phyloP scores from a whole-genome alignment of 768 basidiomycete genomes.

The Gloeostereum incarnatum region DNA sequence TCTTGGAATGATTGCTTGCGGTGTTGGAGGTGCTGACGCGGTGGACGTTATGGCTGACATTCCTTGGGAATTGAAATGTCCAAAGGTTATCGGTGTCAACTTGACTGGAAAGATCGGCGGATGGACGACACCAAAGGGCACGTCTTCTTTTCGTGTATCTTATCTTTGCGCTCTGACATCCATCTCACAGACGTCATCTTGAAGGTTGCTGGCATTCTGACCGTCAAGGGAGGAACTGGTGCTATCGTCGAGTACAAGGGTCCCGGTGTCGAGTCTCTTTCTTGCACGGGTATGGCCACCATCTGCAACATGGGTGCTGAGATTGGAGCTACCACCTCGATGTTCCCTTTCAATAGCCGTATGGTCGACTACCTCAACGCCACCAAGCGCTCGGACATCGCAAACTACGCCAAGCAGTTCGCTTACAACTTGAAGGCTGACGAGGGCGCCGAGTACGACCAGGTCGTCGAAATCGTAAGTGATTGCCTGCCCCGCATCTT shows the following conservation, averaged over 20 bases:
- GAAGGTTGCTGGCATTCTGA: slow-evolving; percentile 97
- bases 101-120: slow-evolving; percentile 91
- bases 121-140: slow-evolving; percentile 97
- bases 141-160: slow-evolving; percentile 8
- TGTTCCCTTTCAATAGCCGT: slow-evolving; percentile 97
- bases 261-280: slow-evolving; percentile 90
- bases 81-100: slow-evolving; percentile 98
- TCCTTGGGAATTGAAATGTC: slow-evolving; percentile 99
- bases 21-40: slow-evolving; percentile 98
- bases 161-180: slow-evolving; percentile 6
- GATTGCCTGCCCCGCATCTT: neutral
- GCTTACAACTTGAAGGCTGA: slow-evolving; percentile 87
- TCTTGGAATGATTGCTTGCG: slow-evolving; percentile 98
- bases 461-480: slow-evolving; percentile 83
- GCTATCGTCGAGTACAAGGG: slow-evolving; percentile 98
- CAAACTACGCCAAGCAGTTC: slow-evolving; percentile 83
- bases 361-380: slow-evolving; percentile 92
- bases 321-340: slow-evolving; percentile 96
- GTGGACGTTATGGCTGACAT: slow-evolving; percentile 98
- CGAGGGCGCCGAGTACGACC: slow-evolving; percentile 85
- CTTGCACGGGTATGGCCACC: slow-evolving; percentile 98
- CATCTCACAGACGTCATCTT: slow-evolving; percentile 77
- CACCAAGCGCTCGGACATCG: slow-evolving; percentile 87
- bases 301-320: slow-evolving; percentile 99
- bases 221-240: slow-evolving; percentile 98